phyloP scores from a whole-genome alignment of 352 stramenopile species.

The Globisporangium emineosum region DNA sequence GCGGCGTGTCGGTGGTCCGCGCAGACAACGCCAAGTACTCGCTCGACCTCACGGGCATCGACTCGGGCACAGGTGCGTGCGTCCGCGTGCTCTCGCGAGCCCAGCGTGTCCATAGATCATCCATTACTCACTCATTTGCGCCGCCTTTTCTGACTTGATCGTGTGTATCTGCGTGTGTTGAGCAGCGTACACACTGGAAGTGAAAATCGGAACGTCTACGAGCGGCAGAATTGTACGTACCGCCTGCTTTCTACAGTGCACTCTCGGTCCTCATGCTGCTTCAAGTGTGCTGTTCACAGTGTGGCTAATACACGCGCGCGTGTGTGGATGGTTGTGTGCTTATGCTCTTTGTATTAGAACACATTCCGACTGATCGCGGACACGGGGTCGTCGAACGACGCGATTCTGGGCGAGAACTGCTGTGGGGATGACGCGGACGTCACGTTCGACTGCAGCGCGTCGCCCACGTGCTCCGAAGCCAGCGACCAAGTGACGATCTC shows the following conservation, averaged over 20 bases:
- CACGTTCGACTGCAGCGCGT: slow-evolving; percentile 66
- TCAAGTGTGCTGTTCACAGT: neutral
- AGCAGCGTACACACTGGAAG: slow-evolving; percentile 29
- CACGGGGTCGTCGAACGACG: slow-evolving; percentile 82
- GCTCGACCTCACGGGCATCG: slow-evolving; percentile 32
- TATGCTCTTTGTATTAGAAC: slow-evolving; percentile 31
- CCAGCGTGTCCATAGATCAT: no score
- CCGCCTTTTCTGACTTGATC: neutral
- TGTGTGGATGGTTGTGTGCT: neutral
- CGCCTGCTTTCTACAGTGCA: neutral
- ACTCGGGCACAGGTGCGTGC: slow-evolving; percentile 26
- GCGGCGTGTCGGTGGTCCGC: neutral
- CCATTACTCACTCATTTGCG: neutral
- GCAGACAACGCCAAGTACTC: slow-evolving; percentile 33
- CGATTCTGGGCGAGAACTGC: slow-evolving; percentile 58
- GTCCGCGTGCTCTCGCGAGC: no score
- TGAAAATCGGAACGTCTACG: slow-evolving; percentile 26
- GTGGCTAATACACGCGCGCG: neutral
- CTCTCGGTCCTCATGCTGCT: neutral
- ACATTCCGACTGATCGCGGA: slow-evolving; percentile 75
- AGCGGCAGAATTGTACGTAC: slow-evolving; percentile 18
- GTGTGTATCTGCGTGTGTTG: slow-evolving; percentile 3
- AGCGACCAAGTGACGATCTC: slow-evolving; percentile 31
- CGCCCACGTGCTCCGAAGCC: slow-evolving; percentile 47
- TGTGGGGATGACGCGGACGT: slow-evolving; percentile 41